Evolutionary conservation across 371 early-diverging fungal species (phyloP).

Genomic region (Rhizopus sp.): DNA sequence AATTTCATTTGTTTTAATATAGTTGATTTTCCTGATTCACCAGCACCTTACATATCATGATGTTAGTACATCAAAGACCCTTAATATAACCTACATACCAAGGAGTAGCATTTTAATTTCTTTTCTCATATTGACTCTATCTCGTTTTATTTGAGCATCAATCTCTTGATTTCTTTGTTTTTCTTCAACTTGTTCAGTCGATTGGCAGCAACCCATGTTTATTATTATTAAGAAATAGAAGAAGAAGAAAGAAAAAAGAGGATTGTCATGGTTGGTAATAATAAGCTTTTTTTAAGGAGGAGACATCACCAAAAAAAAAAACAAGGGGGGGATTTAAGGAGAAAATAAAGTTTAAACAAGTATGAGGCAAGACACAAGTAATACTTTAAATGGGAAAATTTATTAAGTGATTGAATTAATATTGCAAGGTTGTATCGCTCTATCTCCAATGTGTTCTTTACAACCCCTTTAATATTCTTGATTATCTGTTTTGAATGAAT

Average conservation of each 20-base stretch:
- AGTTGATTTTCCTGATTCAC: constrained; percentile 97
- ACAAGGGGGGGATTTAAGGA: not conserved
- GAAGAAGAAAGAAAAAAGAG: constrained; percentile 6
- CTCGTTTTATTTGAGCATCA: constrained; percentile 83
- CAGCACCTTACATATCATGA: constrained; percentile 72
- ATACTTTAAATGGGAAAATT: not conserved
- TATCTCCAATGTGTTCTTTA: constrained; percentile 10
- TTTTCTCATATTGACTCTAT: constrained; percentile 73
- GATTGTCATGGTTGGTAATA: not conserved
- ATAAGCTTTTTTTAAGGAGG: not conserved
- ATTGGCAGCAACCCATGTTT: constrained; percentile 90
- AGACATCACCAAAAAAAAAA: not conserved
- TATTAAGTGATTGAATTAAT: constrained; percentile 12
- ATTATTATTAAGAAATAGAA: not conserved
- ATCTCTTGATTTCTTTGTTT: constrained; percentile 87
- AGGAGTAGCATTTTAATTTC: constrained; percentile 96
- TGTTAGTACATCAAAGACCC: not conserved
- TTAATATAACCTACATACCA: constrained; percentile 54
- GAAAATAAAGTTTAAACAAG: constrained; percentile 6
- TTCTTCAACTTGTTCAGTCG: constrained; percentile 82
- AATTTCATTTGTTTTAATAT: constrained; percentile 97
- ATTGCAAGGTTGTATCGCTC: constrained; percentile 13
- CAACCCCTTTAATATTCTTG: constrained; percentile 9
- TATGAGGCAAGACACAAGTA: constrained; percentile 1
- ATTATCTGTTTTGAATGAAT: constrained; percentile 26